These are phyloP conservation scores for Russula griseocarnosa DNA, from an alignment of 768 basidiomycete species.

Conservation along the genomic window DNA sequence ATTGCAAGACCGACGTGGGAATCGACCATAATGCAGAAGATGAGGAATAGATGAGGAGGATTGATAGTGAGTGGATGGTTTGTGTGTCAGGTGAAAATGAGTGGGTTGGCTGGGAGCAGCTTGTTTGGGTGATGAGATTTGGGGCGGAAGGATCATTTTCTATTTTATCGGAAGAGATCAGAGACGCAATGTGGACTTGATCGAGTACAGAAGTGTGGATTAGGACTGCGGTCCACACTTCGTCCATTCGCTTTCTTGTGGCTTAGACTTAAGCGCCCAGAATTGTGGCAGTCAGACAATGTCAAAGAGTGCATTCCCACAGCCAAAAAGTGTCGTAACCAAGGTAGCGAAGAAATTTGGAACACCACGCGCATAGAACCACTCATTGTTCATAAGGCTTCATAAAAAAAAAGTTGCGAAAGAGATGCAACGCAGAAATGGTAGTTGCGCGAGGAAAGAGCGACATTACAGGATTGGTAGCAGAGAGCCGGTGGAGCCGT, in stretches of 20 bases:
- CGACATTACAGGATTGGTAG: too few species aligned
- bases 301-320: background rate
- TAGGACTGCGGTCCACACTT: too few species aligned
- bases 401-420: too few species aligned
- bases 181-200: too few species aligned
- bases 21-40: background rate
- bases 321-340: background rate
- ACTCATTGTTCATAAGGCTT: too few species aligned
- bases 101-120: background rate
- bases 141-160: background rate
- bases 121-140: background rate
- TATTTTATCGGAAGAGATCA: background rate
- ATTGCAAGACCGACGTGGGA: background rate
- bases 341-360: background rate
- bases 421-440: too few species aligned
- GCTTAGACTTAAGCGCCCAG: background rate
- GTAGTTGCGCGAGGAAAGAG: too few species aligned
- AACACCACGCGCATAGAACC: too few species aligned
- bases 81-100: background rate
- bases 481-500: too few species aligned
- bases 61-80: background rate
- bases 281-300: background rate
- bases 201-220: background rate
- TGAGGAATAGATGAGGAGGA: background rate
- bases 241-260: background rate